Percentiles rank a stretch among this genome's conserved stretches.
phyloP scores from a whole-genome alignment of 2,329 filamentous ascomycete genomes.

The Paraphoma sp. region DNA sequence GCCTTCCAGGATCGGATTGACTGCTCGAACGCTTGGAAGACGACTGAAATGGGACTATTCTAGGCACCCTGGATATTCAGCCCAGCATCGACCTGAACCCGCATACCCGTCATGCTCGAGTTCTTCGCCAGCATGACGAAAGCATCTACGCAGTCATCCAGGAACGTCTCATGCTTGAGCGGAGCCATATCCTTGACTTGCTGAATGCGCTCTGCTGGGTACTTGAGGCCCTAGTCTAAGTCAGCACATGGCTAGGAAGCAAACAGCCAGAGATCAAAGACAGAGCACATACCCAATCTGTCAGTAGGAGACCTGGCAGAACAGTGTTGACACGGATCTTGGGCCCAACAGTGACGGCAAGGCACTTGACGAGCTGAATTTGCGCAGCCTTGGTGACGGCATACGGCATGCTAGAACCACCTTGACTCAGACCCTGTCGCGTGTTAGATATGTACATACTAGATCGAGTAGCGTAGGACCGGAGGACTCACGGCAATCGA shows the following conservation, averaged over 20 bases:
- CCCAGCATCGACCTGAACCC: slow-evolving; percentile 51
- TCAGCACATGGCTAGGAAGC: background rate
- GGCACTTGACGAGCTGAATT: slow-evolving; percentile 70
- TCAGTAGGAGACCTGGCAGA: slow-evolving; percentile 68
- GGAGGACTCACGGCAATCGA: slow-evolving; percentile 61
- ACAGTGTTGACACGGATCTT: slow-evolving; percentile 72
- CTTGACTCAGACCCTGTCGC: slow-evolving; percentile 54
- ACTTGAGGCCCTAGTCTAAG: slow-evolving; percentile 58
- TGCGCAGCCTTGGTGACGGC: slow-evolving; percentile 79
- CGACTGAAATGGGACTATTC: background rate
- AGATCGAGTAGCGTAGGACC: slow-evolving; percentile 6
- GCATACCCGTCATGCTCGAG: slow-evolving; percentile 57
- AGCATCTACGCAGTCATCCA: slow-evolving; percentile 63
- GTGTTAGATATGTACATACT: background rate
- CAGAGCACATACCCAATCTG: slow-evolving; percentile 51
- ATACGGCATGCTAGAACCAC: slow-evolving; percentile 71
- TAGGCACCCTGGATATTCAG: slow-evolving; percentile 38
- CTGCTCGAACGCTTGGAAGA: no score
- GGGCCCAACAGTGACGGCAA: slow-evolving; percentile 66
- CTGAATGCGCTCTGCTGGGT: slow-evolving; percentile 64
- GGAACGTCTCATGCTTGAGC: slow-evolving; percentile 64
- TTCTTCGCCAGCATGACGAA: slow-evolving; percentile 63
- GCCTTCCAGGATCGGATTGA: no score
- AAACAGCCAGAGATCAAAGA: background rate
- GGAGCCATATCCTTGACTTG: slow-evolving; percentile 61